These are phyloP conservation scores for Nannizziopsis arthrosporioides DNA, from an alignment of 2,329 filamentous ascomycete genomes.

Conservation along the genomic window DNA sequence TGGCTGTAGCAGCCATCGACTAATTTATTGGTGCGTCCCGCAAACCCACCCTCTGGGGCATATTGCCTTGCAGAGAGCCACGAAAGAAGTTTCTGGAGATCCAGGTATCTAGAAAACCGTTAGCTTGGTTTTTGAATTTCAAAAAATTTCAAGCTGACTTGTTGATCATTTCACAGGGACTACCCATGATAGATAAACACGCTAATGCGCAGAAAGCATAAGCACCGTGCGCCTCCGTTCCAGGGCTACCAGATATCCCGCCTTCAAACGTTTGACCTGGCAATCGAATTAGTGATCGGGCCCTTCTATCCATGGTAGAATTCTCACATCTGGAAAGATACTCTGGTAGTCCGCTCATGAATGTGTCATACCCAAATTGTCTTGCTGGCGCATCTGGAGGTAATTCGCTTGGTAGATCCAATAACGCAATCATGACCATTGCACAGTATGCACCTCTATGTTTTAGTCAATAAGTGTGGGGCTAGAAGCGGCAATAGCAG, in stretches of 20 bases:
- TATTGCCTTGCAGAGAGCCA: slow-evolving; percentile 89
- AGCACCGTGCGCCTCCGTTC: slow-evolving; percentile 85
- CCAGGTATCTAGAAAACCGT: slow-evolving; percentile 50
- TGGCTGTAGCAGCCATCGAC: slow-evolving; percentile 98
- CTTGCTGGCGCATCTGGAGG: slow-evolving; percentile 59
- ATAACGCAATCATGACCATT: slow-evolving; percentile 67
- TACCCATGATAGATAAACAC: slow-evolving; percentile 73
- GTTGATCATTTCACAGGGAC: slow-evolving; percentile 61
- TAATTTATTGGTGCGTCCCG: slow-evolving; percentile 90
- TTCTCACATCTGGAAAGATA: slow-evolving; percentile 69
- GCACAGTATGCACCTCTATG: slow-evolving; percentile 81
- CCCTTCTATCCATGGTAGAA: slow-evolving; percentile 1
- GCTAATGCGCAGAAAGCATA: slow-evolving; percentile 93
- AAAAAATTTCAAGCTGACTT: slow-evolving; percentile 42
- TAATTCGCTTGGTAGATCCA: slow-evolving; percentile 71
- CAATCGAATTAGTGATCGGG: slow-evolving; percentile 3
- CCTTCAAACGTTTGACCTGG: slow-evolving; percentile 87
- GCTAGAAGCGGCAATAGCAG: slow-evolving; percentile 1
- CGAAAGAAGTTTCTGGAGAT: slow-evolving; percentile 63
- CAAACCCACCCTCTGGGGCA: slow-evolving; percentile 81
- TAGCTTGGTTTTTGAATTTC: slow-evolving; percentile 7
- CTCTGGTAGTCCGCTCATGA: slow-evolving; percentile 62
- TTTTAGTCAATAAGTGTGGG: slow-evolving; percentile 9
- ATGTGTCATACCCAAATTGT: slow-evolving; percentile 49
- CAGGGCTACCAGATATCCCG: slow-evolving; percentile 75